Evolutionary conservation across 768 basidiomycete species (phyloP), one percentile per base, ranked within the genome.

Genomic region (Lactifluus piperatus): DNA sequence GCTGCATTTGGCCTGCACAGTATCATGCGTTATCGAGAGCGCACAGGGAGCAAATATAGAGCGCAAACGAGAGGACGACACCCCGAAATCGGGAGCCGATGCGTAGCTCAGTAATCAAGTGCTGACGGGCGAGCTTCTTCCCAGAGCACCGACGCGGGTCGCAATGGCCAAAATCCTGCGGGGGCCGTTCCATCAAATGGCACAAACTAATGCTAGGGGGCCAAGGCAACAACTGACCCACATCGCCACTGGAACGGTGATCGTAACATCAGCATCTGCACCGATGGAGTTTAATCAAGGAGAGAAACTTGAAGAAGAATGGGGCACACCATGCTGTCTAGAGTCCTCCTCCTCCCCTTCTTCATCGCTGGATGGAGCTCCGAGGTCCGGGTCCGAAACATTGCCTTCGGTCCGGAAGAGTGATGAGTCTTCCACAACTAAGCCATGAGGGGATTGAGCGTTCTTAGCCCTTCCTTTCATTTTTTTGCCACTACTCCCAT

Each of bases 101-200:
- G 57, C 82, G 78, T 56, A 99, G 82, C 55, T 91, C 85, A 60
- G 80, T 84, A 69, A 97, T 88, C 24, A 99, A 73, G 2, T 91
- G 89, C 18, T 92, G 79, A 9, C 97, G 77, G 3, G 91, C 78
- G 5, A 99, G 82, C 69, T 91, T 94, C 76, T 97, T 97, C 4
- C 97, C 97, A 4, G 83, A 85, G 65, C 86, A 89, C 54, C 83
- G 75, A 48, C 85, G 85, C 0, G 95, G 94, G 70, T 99, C 95
- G 69, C 97, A 99, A 70, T 99, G 97, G 69, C 90, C 87, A 72
- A 99, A 97, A 69, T 99, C 95, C 94, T 95, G n/a, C n/a, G 56
- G 10, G 27, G 9, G 30, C 60, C 22, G 52, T 36, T 16, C 11
- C 18, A 45, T 52, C 26, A 10, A 14, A 41, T 14, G 13, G 13